Percentiles rank a stretch among this genome's conserved stretches.
Evolutionary conservation across 305 asterid genomes (phyloP).

Genomic region (Rubia occidens): DNA sequence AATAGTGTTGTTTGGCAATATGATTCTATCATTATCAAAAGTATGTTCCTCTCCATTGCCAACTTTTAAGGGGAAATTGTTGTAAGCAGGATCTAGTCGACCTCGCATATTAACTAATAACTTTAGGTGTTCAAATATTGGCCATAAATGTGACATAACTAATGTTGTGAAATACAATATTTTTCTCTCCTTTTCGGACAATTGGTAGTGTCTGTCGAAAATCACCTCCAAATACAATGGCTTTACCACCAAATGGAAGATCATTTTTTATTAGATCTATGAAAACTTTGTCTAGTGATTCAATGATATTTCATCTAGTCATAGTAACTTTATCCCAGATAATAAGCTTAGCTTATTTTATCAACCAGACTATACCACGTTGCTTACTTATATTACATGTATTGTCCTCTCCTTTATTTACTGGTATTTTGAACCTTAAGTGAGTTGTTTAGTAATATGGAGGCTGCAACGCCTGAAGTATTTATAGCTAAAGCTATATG

Average conservation of each 20-base stretch:
- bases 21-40: background rate
- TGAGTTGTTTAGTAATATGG: background rate
- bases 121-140: background rate
- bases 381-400: background rate
- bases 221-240: too few relatives aligned
- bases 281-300: background rate
- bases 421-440: background rate
- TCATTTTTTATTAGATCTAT: background rate
- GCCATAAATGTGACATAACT: background rate
- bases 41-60: background rate
- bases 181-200: too few relatives aligned
- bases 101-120: background rate
- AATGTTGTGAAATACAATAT: too few relatives aligned
- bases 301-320: background rate
- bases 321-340: background rate
- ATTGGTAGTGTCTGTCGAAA: too few relatives aligned
- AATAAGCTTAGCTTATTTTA: background rate
- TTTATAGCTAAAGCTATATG: background rate
- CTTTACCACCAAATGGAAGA: too few relatives aligned
- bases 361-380: background rate
- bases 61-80: background rate
- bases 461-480: background rate
- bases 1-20: too few relatives aligned
- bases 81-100: background rate
- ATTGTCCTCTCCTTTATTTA: accelerated